Evolutionary conservation across 192 early-diverging fungal species (phyloP).

Genomic region (Coemansia sp.): DNA sequence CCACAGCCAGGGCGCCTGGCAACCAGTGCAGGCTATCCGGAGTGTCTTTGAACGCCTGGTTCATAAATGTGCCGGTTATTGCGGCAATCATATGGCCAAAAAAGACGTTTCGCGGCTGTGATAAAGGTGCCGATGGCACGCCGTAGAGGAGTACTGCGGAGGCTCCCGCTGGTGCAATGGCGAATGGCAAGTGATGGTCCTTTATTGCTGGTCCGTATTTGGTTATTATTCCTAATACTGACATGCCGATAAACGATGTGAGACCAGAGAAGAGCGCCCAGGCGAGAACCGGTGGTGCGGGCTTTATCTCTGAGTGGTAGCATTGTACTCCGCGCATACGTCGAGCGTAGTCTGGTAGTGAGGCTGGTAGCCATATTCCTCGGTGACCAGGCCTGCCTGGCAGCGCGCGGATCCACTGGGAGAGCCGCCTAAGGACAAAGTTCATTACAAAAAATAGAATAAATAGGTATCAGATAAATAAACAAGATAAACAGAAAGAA

Average conservation of each 20-base stretch:
- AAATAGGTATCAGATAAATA: not conserved
- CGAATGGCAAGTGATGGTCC: slow-evolving; percentile 51
- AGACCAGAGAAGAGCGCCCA: slow-evolving; percentile 44
- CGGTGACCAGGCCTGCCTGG: slow-evolving; percentile 41
- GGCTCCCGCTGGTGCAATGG: slow-evolving; percentile 50
- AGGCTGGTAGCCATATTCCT: slow-evolving; percentile 31
- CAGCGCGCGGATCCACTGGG: slow-evolving; percentile 37
- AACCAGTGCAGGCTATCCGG: slow-evolving; percentile 46
- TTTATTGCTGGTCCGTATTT: slow-evolving; percentile 49
- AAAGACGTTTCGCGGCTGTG: slow-evolving; percentile 53
- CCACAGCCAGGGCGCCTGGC: slow-evolving; percentile 48
- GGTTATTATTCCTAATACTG: slow-evolving; percentile 30
- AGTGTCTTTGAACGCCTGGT: slow-evolving; percentile 35
- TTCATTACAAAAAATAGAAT: slow-evolving; percentile 17
- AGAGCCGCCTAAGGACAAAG: slow-evolving; percentile 30
- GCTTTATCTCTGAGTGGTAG: slow-evolving; percentile 23
- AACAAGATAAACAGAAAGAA: not conserved
- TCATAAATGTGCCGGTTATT: slow-evolving; percentile 46
- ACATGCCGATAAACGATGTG: slow-evolving; percentile 43
- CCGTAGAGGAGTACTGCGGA: slow-evolving; percentile 50
- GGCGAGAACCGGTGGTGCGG: slow-evolving; percentile 35
- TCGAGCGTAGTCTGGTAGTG: slow-evolving; percentile 21
- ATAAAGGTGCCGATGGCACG: slow-evolving; percentile 43
- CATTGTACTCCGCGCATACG: slow-evolving; percentile 52
- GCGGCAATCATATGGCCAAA: slow-evolving; percentile 45